A percentile compares a stretch with the other conserved stretches of the same genome.
phyloP scores from a whole-genome alignment of 106 monocot species.

The Cymbidium sinense region DNA sequence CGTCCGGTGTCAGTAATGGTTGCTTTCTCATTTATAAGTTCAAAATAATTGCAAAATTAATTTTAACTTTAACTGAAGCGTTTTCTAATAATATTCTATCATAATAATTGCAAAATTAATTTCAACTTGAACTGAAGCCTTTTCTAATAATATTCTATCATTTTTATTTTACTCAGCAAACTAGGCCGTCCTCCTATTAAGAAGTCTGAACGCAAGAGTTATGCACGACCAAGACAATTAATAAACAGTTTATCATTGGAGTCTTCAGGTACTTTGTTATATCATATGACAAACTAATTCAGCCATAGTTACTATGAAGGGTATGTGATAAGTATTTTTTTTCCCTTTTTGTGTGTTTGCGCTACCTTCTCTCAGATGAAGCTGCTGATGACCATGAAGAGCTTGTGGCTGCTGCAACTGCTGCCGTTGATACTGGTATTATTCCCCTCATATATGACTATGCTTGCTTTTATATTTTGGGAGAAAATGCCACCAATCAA shows the following conservation, averaged over 20 bases:
- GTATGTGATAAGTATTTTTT: not conserved
- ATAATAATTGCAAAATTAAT: not conserved
- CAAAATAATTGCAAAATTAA: not conserved
- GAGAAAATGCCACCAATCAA: not conserved
- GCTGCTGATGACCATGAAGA: constrained; percentile 62
- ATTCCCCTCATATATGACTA: not conserved
- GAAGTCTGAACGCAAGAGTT: constrained; percentile 56
- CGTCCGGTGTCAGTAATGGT: not conserved
- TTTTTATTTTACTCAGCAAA: constrained; percentile 26
- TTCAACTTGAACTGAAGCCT: not conserved
- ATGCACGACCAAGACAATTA: constrained; percentile 32
- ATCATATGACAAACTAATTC: not conserved
- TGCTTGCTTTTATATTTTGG: constrained; percentile 1
- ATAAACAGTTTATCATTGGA: constrained; percentile 23
- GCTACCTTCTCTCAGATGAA: constrained; percentile 31
- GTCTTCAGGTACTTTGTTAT: constrained; percentile 32
- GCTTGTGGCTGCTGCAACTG: constrained; percentile 61
- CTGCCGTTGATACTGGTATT: constrained; percentile 42
- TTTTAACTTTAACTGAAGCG: not conserved
- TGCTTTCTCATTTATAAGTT: not conserved
- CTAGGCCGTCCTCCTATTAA: constrained; percentile 42
- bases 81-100: not conserved
- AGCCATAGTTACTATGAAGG: not conserved
- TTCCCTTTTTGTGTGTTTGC: not conserved
- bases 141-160: not conserved